Evolutionary conservation across 2,329 filamentous ascomycete species (phyloP).

Genomic region (Cytospora mali): DNA sequence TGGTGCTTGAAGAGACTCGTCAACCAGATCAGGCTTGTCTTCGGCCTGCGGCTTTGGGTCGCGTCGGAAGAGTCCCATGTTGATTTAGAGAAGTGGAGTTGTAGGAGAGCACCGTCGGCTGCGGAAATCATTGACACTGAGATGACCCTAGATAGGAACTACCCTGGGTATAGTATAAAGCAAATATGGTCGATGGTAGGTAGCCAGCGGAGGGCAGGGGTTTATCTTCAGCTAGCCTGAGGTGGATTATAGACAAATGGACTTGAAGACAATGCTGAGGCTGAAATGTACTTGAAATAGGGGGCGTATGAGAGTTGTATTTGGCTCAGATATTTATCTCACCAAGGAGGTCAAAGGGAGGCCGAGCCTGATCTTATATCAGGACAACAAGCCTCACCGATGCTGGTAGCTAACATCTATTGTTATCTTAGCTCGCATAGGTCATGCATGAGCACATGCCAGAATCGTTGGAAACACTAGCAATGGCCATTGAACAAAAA

Average conservation of each 20-base stretch:
- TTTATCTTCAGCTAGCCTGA: neutral
- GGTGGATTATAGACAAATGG: neutral
- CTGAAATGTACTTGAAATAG: neutral
- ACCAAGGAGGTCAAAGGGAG: neutral
- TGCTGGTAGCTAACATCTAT: neutral
- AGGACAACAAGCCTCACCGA: neutral
- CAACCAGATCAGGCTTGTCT: conserved; percentile 21
- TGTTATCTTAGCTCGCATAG: conserved; percentile 2
- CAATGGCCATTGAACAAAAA: neutral
- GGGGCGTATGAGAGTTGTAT: neutral
- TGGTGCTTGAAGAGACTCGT: conserved; percentile 28
- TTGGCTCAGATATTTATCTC: neutral
- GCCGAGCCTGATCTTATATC: conserved; percentile 17
- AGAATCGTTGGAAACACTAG: neutral
- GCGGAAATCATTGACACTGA: conserved; percentile 25
- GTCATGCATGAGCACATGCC: neutral
- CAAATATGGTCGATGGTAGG: neutral
- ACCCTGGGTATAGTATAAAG: too few species aligned
- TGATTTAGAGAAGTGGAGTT: conserved; percentile 27
- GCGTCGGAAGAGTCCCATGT: conserved; percentile 27
- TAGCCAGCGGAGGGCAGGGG: neutral
- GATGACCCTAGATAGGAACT: too few species aligned
- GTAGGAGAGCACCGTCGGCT: conserved; percentile 23
- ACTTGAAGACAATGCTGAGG: neutral
- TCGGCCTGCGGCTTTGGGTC: conserved; percentile 16